Conservation (phyloP, 805 yeast genomes). For the Saccharomycopsis sp. region DNA sequence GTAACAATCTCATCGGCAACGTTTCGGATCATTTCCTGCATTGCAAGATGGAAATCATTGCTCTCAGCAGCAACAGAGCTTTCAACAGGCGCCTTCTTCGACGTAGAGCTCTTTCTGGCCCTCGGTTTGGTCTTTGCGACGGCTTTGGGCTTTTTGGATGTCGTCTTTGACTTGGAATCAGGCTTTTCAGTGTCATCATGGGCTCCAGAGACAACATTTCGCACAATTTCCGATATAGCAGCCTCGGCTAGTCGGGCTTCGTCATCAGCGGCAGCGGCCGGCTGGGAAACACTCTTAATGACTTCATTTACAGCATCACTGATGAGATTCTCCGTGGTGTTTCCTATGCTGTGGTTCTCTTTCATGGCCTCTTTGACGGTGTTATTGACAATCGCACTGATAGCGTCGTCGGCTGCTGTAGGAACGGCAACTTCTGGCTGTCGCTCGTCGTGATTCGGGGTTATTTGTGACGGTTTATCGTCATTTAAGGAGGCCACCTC, state of each 20-base stretch:
- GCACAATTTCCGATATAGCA: conserved; percentile 20
- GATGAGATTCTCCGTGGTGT: conserved; percentile 8
- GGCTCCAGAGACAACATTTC: conserved; percentile 11
- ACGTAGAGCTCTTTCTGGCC: not conserved
- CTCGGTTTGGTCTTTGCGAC: not conserved
- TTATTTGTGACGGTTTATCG: not conserved
- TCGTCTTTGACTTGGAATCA: not conserved
- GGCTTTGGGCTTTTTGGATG: not conserved
- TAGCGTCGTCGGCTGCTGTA: not conserved
- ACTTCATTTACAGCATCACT: conserved; percentile 18
- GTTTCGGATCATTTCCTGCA: conserved; percentile 8
- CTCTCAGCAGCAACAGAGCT: not conserved
- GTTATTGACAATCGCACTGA: conserved; percentile 1
- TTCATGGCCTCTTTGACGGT: not conserved
- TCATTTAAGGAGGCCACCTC: conserved; percentile 1
- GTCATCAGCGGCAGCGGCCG: not conserved
- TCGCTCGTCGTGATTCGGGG: not conserved
- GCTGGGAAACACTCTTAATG: not conserved
- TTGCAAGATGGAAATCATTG: conserved; percentile 3
- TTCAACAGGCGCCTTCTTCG: not conserved
- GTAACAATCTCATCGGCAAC: conserved; percentile 8
- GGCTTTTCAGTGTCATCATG: not conserved
- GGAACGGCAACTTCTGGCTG: not conserved
- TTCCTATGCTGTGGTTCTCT: not conserved
- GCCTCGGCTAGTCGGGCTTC: conserved; percentile 10